A percentile compares a stretch with the other conserved stretches of the same genome.
Evolutionary conservation across 2,329 filamentous ascomycete genomes (phyloP).

Genomic region (Tolypocladium ophioglossoides): DNA sequence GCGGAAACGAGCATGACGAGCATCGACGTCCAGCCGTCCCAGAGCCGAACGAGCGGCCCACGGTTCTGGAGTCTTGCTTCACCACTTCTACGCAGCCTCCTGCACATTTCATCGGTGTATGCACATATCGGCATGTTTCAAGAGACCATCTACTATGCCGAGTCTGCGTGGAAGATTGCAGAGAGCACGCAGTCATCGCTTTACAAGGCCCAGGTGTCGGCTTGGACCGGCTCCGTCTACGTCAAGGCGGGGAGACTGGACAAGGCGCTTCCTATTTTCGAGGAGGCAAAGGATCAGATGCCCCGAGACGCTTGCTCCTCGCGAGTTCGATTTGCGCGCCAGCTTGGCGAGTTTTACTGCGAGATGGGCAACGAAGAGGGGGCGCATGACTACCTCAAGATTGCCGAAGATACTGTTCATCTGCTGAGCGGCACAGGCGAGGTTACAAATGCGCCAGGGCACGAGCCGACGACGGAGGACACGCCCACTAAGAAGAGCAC

Average conservation of each 20-base stretch:
- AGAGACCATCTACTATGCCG: conserved; percentile 79
- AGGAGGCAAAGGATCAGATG: conserved; percentile 42
- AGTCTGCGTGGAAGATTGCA: conserved; percentile 73
- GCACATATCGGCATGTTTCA: conserved; percentile 77
- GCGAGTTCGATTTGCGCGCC: conserved; percentile 36
- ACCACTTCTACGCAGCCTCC: conserved; percentile 59
- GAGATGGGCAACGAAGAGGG: conserved; percentile 33
- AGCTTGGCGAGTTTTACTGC: conserved; percentile 46
- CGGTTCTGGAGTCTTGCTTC: conserved; percentile 72
- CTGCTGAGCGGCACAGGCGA: conserved; percentile 17
- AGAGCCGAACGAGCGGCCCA: conserved; percentile 29
- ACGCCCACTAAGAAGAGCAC: conserved; percentile 1
- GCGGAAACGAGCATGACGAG: conserved; percentile 17
- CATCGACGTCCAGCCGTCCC: conserved; percentile 12
- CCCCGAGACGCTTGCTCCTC: conserved; percentile 26
- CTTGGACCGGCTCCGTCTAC: conserved; percentile 45
- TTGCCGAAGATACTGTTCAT: conserved; percentile 37
- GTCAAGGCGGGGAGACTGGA: conserved; percentile 47
- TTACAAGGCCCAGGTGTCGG: conserved; percentile 41
- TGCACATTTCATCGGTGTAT: conserved; percentile 68
- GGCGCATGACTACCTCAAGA: conserved; percentile 31
- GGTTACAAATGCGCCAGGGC: not conserved
- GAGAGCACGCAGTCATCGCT: conserved; percentile 53
- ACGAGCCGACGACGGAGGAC: not conserved
- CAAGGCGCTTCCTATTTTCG: conserved; percentile 44